phyloP scores from a whole-genome alignment of 1,139 yeast species.

The Zygosaccharomyces pseudobailii region DNA sequence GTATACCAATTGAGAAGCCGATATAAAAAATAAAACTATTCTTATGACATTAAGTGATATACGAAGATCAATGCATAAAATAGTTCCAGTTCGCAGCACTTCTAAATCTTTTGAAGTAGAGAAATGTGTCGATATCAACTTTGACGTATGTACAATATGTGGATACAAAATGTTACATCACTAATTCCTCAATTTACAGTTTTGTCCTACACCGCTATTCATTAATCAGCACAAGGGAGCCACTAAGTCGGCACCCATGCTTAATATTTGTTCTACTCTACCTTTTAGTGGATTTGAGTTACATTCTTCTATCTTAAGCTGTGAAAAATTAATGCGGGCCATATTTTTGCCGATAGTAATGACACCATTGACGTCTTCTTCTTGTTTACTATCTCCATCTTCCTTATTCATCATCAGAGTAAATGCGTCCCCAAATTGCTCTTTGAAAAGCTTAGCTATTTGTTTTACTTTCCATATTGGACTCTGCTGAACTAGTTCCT shows the following conservation, averaged over 20 bases:
- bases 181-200: not conserved
- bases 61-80: too few relatives aligned
- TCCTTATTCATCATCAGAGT: constrained; percentile 30
- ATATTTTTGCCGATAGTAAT: constrained; percentile 63
- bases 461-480: constrained; percentile 55
- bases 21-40: not conserved
- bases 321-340: constrained; percentile 64
- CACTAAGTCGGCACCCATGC: constrained; percentile 71
- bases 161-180: too few relatives aligned
- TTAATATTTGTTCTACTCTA: constrained; percentile 75
- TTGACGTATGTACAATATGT: too few relatives aligned
- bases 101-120: too few relatives aligned
- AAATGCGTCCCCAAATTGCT: constrained; percentile 86
- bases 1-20: not conserved
- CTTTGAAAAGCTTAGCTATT: constrained; percentile 58
- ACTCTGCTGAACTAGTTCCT: constrained; percentile 24
- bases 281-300: constrained; percentile 71
- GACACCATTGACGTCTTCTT: constrained; percentile 47
- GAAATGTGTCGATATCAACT: too few relatives aligned
- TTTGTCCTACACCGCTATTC: not conserved
- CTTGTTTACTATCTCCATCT: constrained; percentile 36
- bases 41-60: too few relatives aligned
- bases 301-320: constrained; percentile 64
- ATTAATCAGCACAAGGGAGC: constrained; percentile 57
- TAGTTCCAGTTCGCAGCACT: too few relatives aligned